phyloP scores from a whole-genome alignment of 1,284 basidiomycete species.

The Polyporus tsugae region DNA sequence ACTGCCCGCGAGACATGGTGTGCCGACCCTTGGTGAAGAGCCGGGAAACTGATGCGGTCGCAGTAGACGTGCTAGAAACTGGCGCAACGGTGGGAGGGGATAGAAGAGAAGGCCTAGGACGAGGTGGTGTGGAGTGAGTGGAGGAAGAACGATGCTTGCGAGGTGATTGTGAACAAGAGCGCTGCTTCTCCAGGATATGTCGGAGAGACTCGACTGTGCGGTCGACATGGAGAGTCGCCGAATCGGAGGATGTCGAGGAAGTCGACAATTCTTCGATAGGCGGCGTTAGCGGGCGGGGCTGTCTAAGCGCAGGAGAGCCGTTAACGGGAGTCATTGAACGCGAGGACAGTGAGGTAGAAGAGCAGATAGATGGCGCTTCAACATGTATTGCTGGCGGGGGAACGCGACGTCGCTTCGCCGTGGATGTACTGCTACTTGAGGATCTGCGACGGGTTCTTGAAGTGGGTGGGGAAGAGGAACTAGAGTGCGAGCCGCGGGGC shows the following conservation, averaged over 20 bases:
- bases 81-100: conserved; percentile 56
- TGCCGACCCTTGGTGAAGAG: conserved; percentile 62
- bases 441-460: conserved; percentile 31
- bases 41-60: conserved; percentile 77
- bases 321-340: conserved; percentile 50
- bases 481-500: conserved; percentile 31
- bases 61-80: conserved; percentile 65
- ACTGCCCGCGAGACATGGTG: conserved; percentile 43
- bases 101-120: conserved; percentile 45
- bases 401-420: conserved; percentile 27
- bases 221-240: conserved; percentile 58
- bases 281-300: conserved; percentile 55
- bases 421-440: conserved; percentile 32
- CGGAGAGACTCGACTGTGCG: conserved; percentile 71
- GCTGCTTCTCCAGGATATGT: conserved; percentile 70
- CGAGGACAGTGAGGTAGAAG: conserved; percentile 40
- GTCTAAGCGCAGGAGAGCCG: conserved; percentile 34
- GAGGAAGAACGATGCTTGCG: conserved; percentile 29
- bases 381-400: conserved; percentile 41
- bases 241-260: conserved; percentile 50
- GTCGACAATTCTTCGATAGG: conserved; percentile 62
- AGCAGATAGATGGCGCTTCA: conserved; percentile 27
- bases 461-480: conserved; percentile 30
- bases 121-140: conserved; percentile 41
- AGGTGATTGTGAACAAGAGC: conserved; percentile 40